These are phyloP conservation scores for Naumovozyma baii DNA, from an alignment of 805 yeast genomes.

Conservation along the genomic window DNA sequence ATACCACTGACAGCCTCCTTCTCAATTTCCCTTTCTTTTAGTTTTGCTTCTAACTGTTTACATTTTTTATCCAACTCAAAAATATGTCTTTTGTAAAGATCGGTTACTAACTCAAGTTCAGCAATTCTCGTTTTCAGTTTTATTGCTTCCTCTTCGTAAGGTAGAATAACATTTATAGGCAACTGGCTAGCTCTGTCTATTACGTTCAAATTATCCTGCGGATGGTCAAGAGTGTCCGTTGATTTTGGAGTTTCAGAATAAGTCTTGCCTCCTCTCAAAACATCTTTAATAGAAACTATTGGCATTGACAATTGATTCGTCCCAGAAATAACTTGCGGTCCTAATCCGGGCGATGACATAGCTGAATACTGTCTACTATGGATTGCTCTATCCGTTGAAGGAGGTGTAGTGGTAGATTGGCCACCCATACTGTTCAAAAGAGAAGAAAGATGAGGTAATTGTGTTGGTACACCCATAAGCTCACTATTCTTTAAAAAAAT, in stretches of 20 bases:
- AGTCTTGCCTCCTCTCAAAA: constrained; percentile 2
- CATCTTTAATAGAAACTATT: constrained; percentile 4
- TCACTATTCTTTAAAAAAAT: background rate
- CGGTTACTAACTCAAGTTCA: constrained; percentile 86
- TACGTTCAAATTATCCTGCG: background rate
- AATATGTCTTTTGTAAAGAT: constrained; percentile 73
- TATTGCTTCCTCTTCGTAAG: constrained; percentile 29
- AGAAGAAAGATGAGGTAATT: constrained; percentile 27
- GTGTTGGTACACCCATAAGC: constrained; percentile 4
- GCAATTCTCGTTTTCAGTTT: constrained; percentile 65
- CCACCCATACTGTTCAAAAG: constrained; percentile 5
- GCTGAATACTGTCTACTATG: constrained; percentile 2
- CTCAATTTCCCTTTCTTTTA: constrained; percentile 1
- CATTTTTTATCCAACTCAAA: constrained; percentile 56
- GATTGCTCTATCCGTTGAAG: constrained; percentile 12
- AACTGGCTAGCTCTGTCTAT: background rate
- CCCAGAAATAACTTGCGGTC: background rate
- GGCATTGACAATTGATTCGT: constrained; percentile 1
- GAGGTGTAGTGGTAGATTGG: constrained; percentile 4
- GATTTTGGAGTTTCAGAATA: background rate
- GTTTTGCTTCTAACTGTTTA: constrained; percentile 13
- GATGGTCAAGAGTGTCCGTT: background rate
- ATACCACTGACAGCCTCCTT: background rate
- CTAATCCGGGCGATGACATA: constrained; percentile 9
- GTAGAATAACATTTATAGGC: constrained; percentile 10